Evolutionary conservation across 1,284 basidiomycete genomes (phyloP).

Genomic region (Marasmius sp.): DNA sequence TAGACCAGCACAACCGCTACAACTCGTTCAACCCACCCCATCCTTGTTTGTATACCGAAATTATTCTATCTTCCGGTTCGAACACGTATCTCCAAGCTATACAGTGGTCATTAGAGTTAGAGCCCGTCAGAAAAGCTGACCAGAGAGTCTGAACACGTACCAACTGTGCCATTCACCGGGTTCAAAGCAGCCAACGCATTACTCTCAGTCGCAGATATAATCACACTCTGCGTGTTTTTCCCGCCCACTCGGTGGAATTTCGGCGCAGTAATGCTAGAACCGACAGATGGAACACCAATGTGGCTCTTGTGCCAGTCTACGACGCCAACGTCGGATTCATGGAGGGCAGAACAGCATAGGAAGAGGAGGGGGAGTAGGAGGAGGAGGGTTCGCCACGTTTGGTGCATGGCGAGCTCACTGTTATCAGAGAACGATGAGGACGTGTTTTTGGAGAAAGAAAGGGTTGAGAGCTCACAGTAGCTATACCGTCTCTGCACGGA

Average conservation of each 20-base stretch:
- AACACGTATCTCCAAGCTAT: slow-evolving; percentile 83
- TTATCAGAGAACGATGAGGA: too few relatives aligned
- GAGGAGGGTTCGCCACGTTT: too few relatives aligned
- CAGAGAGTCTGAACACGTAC: slow-evolving; percentile 44
- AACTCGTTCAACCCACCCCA: slow-evolving; percentile 46
- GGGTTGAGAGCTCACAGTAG: too few relatives aligned
- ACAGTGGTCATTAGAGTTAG: background rate
- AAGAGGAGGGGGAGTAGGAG: too few relatives aligned
- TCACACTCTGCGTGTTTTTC: slow-evolving; percentile 42
- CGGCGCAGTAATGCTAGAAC: slow-evolving; percentile 51
- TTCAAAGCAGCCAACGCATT: slow-evolving; percentile 83
- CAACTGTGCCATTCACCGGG: slow-evolving; percentile 68
- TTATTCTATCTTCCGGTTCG: slow-evolving; percentile 64
- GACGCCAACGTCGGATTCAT: slow-evolving; percentile 76
- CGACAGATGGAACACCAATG: slow-evolving; percentile 66
- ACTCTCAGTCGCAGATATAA: slow-evolving; percentile 71
- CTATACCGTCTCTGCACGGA: too few relatives aligned
- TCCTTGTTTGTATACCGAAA: slow-evolving; percentile 65
- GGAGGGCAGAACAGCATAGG: slow-evolving; percentile 29
- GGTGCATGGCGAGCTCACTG: too few relatives aligned
- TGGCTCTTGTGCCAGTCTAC: slow-evolving; percentile 85
- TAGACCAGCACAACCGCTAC: background rate
- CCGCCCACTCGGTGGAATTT: slow-evolving; percentile 47
- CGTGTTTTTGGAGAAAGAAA: too few relatives aligned
- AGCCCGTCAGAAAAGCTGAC: slow-evolving; percentile 8